Evolutionary conservation across 257 asterid species (phyloP).

Genomic region (Nicotiana tomentosiformis): DNA sequence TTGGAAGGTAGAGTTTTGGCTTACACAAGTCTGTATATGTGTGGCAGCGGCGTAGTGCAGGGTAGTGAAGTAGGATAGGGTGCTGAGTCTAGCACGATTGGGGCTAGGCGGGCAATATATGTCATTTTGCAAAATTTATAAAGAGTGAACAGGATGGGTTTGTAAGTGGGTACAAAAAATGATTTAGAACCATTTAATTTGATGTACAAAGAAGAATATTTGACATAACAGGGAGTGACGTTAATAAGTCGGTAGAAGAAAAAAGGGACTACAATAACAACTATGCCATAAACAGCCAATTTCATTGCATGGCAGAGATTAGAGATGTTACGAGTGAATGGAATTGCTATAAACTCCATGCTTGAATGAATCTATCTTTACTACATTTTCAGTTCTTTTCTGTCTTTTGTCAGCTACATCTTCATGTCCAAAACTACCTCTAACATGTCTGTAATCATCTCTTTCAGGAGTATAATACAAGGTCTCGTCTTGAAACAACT

Average conservation of each 20-base stretch:
- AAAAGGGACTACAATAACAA: not conserved
- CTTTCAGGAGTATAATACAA: conserved; percentile 7
- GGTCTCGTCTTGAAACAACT: not conserved
- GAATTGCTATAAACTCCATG: not conserved
- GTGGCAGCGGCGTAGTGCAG: too few relatives aligned
- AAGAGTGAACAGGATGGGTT: too few relatives aligned
- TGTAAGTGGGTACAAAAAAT: too few relatives aligned
- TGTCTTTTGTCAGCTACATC: not conserved
- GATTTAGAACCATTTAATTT: too few relatives aligned
- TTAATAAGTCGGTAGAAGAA: not conserved
- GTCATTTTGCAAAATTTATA: too few relatives aligned
- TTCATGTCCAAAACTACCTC: not conserved
- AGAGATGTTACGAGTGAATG: not conserved
- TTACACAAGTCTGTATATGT: too few relatives aligned
- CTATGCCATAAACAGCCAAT: not conserved
- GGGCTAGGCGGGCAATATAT: too few relatives aligned
- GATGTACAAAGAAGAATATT: not conserved
- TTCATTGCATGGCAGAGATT: not conserved
- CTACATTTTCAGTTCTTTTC: not conserved
- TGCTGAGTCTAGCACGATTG: too few relatives aligned
- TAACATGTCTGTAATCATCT: not conserved
- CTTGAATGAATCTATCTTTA: not conserved
- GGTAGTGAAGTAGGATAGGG: too few relatives aligned
- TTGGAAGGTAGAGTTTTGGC: too few relatives aligned
- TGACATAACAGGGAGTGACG: not conserved